phyloP scores from a whole-genome alignment of 176 grass and related monocot genomes.

The Ananas comosus region DNA sequence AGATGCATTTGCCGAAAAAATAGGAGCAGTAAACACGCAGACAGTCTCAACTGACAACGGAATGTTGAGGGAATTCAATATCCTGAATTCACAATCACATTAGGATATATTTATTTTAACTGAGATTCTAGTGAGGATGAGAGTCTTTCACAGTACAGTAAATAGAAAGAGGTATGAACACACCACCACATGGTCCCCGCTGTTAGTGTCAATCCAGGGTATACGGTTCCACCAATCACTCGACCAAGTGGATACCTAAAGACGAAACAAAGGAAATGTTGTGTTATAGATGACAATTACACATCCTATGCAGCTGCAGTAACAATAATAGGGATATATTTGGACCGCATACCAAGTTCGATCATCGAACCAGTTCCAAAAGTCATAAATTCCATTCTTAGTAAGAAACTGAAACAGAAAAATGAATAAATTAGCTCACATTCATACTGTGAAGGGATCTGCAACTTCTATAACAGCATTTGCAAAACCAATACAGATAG shows the following conservation, averaged over 20 bases:
- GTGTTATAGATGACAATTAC: background rate
- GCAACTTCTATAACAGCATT: background rate
- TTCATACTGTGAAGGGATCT: background rate
- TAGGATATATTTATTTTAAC: conserved; percentile 24
- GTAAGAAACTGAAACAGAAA: conserved; percentile 65
- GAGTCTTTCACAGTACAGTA: background rate
- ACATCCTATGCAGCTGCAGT: background rate
- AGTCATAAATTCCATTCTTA: conserved; percentile 99
- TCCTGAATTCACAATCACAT: conserved; percentile 36
- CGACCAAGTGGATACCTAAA: conserved; percentile 95
- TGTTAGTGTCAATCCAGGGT: conserved; percentile 94
- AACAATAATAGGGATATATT: conserved; percentile 6
- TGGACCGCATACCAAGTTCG: conserved; percentile 69
- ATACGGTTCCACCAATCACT: conserved; percentile 94
- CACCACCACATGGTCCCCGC: conserved; percentile 97
- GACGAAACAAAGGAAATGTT: conserved; percentile 3
- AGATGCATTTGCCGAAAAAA: conserved; percentile 89
- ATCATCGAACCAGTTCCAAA: conserved; percentile 99
- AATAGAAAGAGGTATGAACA: background rate
- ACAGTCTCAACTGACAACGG: conserved; percentile 95
- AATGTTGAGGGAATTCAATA: conserved; percentile 85
- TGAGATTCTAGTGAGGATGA: conserved; percentile 1
- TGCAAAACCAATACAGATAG: background rate
- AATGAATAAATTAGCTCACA: conserved; percentile 23
- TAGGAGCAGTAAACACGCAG: conserved; percentile 98